Evolutionary conservation across 208 protist genomes (phyloP).

Genomic region (Crithidia thermophila): DNA sequence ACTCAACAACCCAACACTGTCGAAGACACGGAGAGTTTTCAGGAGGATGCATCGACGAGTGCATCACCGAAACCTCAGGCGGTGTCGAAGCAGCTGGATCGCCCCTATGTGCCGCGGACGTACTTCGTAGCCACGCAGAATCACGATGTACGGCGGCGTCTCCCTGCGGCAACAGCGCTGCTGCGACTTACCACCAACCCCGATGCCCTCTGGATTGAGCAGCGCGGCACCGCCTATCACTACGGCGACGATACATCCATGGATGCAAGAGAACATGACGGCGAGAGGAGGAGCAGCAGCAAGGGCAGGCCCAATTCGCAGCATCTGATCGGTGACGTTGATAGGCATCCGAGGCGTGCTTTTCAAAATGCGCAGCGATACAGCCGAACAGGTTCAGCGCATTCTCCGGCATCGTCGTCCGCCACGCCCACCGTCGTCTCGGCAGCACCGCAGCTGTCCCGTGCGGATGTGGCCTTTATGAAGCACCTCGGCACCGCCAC

Average conservation of each 20-base stretch:
- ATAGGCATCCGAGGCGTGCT: not conserved
- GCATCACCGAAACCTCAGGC: too few species aligned
- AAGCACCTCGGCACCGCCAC: slow-evolving; percentile 33
- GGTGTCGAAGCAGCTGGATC: too few species aligned
- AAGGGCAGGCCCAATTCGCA: not conserved
- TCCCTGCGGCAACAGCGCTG: slow-evolving; percentile 51
- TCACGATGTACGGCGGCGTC: slow-evolving; percentile 67
- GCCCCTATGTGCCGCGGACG: slow-evolving; percentile 11
- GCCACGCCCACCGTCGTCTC: slow-evolving; percentile 18
- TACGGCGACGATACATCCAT: too few species aligned
- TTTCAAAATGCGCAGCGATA: not conserved
- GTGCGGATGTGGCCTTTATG: slow-evolving; percentile 66
- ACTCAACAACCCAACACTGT: too few species aligned
- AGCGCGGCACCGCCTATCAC: slow-evolving; percentile 49
- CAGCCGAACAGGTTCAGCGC: not conserved
- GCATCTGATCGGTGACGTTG: too few species aligned
- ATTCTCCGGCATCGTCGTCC: not conserved
- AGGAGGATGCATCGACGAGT: too few species aligned
- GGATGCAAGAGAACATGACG: too few species aligned
- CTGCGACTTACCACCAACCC: slow-evolving; percentile 68
- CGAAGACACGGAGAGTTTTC: too few species aligned
- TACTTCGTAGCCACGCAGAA: slow-evolving; percentile 82
- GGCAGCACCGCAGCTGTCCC: slow-evolving; percentile 37
- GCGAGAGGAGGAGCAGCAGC: not conserved
- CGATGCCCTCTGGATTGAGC: slow-evolving; percentile 73